A percentile compares a stretch with the other conserved stretches of the same genome.
Conservation (phyloP, 169 alveolate species). For the Eimeria necatrix region DNA sequence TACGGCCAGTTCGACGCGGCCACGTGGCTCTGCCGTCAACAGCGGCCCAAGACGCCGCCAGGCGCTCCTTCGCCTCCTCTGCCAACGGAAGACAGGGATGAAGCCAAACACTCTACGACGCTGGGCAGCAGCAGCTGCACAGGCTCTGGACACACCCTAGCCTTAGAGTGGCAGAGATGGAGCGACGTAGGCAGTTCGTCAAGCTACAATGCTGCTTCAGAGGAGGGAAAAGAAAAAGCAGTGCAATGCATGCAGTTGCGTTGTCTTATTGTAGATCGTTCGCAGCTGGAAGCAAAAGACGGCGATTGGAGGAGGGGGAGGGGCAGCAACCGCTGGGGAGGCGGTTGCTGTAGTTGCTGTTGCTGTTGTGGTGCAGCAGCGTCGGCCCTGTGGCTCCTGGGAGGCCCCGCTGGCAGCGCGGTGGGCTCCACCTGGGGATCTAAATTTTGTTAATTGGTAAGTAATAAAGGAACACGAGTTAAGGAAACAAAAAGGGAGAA, state of each 20-base stretch:
- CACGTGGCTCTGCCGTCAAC: no score
- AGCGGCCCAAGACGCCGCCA: no score
- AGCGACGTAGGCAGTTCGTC: no score
- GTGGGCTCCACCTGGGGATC: neutral
- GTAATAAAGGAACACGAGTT: neutral
- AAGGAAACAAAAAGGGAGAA: neutral
- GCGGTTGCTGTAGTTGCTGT: neutral
- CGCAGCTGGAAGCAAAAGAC: neutral
- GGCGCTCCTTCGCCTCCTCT: no score
- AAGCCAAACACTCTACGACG: no score
- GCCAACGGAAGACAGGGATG: no score
- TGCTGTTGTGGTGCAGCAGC: slow-evolving; percentile 13
- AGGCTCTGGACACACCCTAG: no score
- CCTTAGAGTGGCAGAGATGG: no score
- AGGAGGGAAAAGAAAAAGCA: neutral
- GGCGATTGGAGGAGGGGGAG: neutral
- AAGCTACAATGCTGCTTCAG: no score
- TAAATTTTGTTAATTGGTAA: neutral
- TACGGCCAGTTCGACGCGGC: no score
- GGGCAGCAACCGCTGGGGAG: neutral
- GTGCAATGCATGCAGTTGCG: neutral
- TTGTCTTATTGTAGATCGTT: neutral
- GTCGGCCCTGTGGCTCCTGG: slow-evolving; percentile 20
- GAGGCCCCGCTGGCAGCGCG: neutral
- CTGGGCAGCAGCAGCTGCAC: no score